Base-by-base conservation (phyloP, 2,329 filamentous ascomycete species). In the Pseudocercospora crystallina region DNA sequence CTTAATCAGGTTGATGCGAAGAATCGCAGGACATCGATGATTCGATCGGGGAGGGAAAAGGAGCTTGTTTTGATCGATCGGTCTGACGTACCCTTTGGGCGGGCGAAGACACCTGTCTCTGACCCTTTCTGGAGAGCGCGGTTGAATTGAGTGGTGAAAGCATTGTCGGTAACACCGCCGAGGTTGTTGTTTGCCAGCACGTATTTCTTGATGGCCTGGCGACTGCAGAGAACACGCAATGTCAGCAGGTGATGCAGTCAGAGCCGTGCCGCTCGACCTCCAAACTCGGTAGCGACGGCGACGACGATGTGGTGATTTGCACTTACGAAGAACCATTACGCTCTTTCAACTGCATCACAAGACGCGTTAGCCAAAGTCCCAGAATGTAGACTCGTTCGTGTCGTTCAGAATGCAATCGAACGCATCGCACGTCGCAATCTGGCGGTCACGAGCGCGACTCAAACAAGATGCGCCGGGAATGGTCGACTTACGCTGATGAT, bases 101-200 rank as follows among this genome's bases (percentile, higher is more conserved):
- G 90, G 68, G 85, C 81, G 70, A 96, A 96, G 65, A 88, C 80
- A 57, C 88, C 89, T 80, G 87, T 90, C 67, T 95, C 89, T 64
- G 91, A 90, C 71, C 90, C 90, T 53, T 78, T 76, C 75, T 86
- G 83, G 69, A 95, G 79, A 47, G 89, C 89, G 73, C 86, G 87
- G 84, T 94, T 94, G 83, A 95, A 90, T 65, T 90, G 85, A 56
- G 80, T 80, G 69, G 84, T 84, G 70, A 88, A 87, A 50, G 77
- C 76, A 48, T 73, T 71, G 56, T 80, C 78, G 59, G 73, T 77
- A 48, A 79, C 74, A 58, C 67, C 58, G 57, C 72, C 72, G 63
- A 85, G 75, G 66, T 80, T 81, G 77, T 87, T 87, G 80, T 87
- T 88, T 68, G 80, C 79, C 69, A 79, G 78, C 61, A 89, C 82